phyloP scores from a whole-genome alignment of 176 grass and related monocot genomes.

The Cymbopogon citratus region DNA sequence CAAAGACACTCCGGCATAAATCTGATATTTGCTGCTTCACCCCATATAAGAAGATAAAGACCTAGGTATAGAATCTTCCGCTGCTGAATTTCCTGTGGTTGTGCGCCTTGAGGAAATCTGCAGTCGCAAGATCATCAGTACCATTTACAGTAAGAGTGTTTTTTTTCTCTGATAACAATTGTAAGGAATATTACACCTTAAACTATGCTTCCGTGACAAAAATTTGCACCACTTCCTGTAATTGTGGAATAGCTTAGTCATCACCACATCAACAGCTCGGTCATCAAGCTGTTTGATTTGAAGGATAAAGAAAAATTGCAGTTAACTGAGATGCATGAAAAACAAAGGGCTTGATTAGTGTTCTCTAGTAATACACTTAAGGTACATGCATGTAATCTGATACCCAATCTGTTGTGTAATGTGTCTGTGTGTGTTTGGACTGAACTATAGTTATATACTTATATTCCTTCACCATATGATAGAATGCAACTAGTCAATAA shows the following conservation, averaged over 20 bases:
- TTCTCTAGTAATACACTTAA: constrained; percentile 15
- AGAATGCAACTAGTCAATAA: neutral
- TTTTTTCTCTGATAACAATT: constrained; percentile 5
- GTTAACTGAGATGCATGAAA: constrained; percentile 5
- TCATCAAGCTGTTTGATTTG: constrained; percentile 82
- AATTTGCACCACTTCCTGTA: constrained; percentile 96
- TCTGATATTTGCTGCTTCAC: constrained; percentile 83
- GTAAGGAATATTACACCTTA: constrained; percentile 43
- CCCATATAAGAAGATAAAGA: constrained; percentile 95
- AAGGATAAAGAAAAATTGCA: constrained; percentile 19
- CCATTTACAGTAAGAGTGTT: constrained; percentile 3
- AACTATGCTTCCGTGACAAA: constrained; percentile 80
- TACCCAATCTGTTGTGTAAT: neutral
- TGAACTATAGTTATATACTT: neutral
- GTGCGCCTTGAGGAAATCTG: constrained; percentile 64
- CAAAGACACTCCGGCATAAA: constrained; percentile 95
- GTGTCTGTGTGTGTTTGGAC: constrained; percentile 2
- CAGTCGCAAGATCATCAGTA: constrained; percentile 29
- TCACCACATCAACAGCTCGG: constrained; percentile 71
- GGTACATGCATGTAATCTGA: neutral
- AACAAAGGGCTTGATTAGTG: constrained; percentile 2
- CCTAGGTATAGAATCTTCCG: constrained; percentile 84
- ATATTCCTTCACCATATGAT: neutral
- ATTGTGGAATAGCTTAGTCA: constrained; percentile 89
- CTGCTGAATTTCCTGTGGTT: constrained; percentile 73